phyloP scores from a whole-genome alignment of 306 rosid species.

The Cucumis cinereus region DNA sequence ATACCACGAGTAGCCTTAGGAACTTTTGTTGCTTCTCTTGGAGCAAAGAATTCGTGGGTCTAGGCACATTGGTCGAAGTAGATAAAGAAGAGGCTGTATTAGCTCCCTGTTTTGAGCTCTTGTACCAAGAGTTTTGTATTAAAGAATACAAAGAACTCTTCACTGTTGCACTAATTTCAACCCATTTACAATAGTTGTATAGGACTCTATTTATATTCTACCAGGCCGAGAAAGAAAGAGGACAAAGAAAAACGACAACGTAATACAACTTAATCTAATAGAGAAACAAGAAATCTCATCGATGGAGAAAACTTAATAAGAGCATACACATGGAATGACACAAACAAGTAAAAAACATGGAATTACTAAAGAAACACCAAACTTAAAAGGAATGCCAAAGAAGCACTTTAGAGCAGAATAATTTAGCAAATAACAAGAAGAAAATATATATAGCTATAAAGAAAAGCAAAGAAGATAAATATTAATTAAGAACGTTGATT shows the following conservation, averaged over 20 bases:
- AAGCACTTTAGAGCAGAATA: neutral
- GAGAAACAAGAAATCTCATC: too few relatives aligned
- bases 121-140: neutral
- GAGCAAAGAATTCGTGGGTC: neutral
- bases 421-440: neutral
- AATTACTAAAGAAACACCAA: neutral
- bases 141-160: neutral
- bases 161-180: neutral
- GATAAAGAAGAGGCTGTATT: neutral
- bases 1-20: neutral
- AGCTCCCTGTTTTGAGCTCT: neutral
- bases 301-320: neutral
- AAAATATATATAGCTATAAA: neutral
- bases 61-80: neutral
- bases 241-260: neutral
- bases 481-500: neutral
- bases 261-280: neutral
- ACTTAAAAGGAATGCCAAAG: neutral
- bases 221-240: neutral
- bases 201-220: neutral
- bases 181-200: neutral
- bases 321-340: neutral
- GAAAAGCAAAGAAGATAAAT: conserved; percentile 3
- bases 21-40: neutral
- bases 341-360: neutral